phyloP scores from a whole-genome alignment of 495 filamentous ascomycete species.

The Jackrogersella minutella region DNA sequence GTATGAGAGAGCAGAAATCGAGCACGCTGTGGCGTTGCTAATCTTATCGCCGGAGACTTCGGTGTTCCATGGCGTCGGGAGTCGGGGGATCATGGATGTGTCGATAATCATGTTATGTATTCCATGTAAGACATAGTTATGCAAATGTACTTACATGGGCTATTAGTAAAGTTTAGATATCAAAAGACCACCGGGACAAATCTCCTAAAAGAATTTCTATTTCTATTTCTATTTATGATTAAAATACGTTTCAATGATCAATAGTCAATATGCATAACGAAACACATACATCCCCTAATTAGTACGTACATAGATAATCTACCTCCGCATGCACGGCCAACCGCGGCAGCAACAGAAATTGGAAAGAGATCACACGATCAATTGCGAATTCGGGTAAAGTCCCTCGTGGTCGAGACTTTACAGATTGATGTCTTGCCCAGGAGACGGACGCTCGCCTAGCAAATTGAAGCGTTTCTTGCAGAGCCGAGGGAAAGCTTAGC shows the following conservation, averaged over 20 bases:
- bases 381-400: conserved; percentile 42
- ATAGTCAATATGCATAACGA: background rate
- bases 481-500: conserved; percentile 43
- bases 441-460: conserved; percentile 2
- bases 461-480: conserved; percentile 28
- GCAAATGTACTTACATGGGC: too few species aligned
- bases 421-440: conserved; percentile 28
- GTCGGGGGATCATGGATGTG: too few species aligned
- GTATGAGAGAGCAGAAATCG: conserved; percentile 15
- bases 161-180: too few species aligned
- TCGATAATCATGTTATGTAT: too few species aligned
- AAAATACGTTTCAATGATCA: background rate
- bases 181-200: too few species aligned
- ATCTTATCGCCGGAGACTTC: background rate
- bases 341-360: conserved; percentile 30
- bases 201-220: too few species aligned
- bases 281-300: background rate
- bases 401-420: conserved; percentile 25
- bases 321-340: conserved; percentile 13
- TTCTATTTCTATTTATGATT: conserved; percentile 4
- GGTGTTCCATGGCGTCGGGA: too few species aligned
- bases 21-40: background rate
- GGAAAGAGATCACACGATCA: conserved; percentile 46
- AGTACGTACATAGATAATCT: background rate
- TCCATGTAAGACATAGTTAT: too few species aligned